Conservation (phyloP, 331 rosid species). For the Rosa hybrid region DNA sequence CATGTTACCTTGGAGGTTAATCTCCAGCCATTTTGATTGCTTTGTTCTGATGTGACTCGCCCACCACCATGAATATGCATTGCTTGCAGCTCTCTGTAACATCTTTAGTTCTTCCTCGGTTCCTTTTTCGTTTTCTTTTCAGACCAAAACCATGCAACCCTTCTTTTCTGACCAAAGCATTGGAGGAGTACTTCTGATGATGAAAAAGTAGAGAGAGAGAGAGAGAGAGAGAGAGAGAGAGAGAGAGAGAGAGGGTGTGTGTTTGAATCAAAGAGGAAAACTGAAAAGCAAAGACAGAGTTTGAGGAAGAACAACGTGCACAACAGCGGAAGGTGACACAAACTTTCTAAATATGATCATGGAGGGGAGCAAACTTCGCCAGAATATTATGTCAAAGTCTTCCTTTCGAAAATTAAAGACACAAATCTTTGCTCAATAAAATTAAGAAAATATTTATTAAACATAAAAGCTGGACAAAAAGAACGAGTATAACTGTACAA, state of each 20-base stretch:
- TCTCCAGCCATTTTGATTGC: constrained; percentile 99
- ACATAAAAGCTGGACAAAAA: not conserved
- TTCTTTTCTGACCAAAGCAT: constrained; percentile 22
- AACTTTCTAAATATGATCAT: constrained; percentile 58
- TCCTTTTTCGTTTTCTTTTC: not conserved
- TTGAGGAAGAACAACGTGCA: constrained; percentile 30
- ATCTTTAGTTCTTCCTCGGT: constrained; percentile 26
- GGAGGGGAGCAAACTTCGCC: constrained; percentile 87
- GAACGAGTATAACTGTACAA: no score
- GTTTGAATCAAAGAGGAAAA: constrained; percentile 12
- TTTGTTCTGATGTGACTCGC: constrained; percentile 97
- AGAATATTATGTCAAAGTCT: constrained; percentile 40
- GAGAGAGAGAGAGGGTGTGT: not conserved
- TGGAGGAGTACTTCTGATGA: constrained; percentile 2
- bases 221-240: not conserved
- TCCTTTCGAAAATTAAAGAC: constrained; percentile 13
- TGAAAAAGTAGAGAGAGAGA: not conserved
- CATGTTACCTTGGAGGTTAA: constrained; percentile 79
- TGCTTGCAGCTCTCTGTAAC: constrained; percentile 99
- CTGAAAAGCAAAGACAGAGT: constrained; percentile 9
- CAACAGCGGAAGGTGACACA: constrained; percentile 36
- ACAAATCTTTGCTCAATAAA: not conserved
- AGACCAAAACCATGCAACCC: constrained; percentile 20
- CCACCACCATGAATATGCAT: constrained; percentile 99
- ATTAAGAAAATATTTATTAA: not conserved